Evolutionary conservation across 2,329 filamentous ascomycete genomes (phyloP).

Genomic region (Pseudogymnoascus sp.): DNA sequence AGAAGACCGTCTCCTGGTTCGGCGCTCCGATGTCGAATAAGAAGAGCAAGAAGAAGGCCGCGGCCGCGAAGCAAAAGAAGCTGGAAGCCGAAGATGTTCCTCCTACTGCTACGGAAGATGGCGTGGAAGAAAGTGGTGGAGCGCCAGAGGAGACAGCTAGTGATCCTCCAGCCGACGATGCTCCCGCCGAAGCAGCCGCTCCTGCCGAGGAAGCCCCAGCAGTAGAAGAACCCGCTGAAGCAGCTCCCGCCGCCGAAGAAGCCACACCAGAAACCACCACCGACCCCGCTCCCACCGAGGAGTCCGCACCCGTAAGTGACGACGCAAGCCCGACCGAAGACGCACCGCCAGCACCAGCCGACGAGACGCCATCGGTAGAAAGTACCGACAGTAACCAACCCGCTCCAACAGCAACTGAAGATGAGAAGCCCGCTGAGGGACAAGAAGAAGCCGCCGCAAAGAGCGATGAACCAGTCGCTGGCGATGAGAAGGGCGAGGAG

Average conservation of each 20-base stretch:
- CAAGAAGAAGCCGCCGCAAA: neutral
- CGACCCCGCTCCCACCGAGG: slow-evolving; percentile 11
- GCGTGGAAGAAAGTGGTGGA: neutral
- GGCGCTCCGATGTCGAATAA: neutral
- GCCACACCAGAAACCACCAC: slow-evolving; percentile 1
- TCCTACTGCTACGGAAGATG: neutral
- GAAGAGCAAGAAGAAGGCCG: slow-evolving; percentile 17
- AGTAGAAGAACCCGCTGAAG: neutral
- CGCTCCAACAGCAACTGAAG: neutral
- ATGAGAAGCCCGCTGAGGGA: slow-evolving; percentile 6
- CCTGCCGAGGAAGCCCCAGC: neutral
- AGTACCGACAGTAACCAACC: neutral
- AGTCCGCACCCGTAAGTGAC: neutral
- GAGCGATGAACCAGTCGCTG: neutral
- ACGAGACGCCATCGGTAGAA: slow-evolving; percentile 8
- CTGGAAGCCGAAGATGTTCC: neutral
- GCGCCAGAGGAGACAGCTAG: neutral
- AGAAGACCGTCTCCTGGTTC: slow-evolving; percentile 1
- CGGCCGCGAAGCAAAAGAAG: slow-evolving; percentile 15
- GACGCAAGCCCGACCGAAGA: slow-evolving; percentile 12
- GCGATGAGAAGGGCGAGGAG: slow-evolving; percentile 10
- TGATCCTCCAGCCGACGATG: neutral
- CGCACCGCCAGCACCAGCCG: neutral
- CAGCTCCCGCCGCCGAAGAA: neutral
- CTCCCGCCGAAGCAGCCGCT: neutral